Evolutionary conservation across 2,329 filamentous ascomycete genomes (phyloP).

Genomic region (Trichophyton benhamiae): DNA sequence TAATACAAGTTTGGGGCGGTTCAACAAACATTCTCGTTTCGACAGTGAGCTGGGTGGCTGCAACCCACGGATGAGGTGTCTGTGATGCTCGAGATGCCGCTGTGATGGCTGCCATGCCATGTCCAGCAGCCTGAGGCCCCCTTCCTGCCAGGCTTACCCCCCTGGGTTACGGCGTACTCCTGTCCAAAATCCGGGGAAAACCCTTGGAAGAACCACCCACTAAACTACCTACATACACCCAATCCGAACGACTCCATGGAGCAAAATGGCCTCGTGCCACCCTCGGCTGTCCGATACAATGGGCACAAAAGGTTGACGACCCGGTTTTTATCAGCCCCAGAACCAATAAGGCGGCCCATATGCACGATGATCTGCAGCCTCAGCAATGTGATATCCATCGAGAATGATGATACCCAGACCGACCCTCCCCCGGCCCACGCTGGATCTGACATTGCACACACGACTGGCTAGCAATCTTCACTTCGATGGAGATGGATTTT

Average conservation of each 20-base stretch:
- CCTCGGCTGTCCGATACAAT: neutral
- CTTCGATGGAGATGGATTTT: neutral
- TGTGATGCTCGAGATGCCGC: neutral
- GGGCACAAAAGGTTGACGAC: neutral
- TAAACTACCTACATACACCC: too few species aligned
- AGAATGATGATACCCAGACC: neutral
- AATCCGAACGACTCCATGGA: neutral
- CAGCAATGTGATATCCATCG: neutral
- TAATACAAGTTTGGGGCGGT: neutral
- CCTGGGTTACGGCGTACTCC: neutral
- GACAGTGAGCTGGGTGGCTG: neutral
- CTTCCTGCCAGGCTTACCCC: too few species aligned
- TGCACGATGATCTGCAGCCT: neutral
- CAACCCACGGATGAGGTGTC: neutral
- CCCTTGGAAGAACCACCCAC: neutral
- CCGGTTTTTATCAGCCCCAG: neutral
- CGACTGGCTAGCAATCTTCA: neutral
- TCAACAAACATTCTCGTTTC: neutral
- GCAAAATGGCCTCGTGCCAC: neutral
- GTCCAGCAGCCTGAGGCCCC: neutral
- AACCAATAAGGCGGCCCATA: neutral
- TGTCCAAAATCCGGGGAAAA: neutral
- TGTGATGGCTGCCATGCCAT: neutral
- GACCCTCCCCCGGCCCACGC: neutral
- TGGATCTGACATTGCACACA: neutral